Conservation (phyloP, 176 grass and related monocot genomes). For the Alloteropsis semialata region DNA sequence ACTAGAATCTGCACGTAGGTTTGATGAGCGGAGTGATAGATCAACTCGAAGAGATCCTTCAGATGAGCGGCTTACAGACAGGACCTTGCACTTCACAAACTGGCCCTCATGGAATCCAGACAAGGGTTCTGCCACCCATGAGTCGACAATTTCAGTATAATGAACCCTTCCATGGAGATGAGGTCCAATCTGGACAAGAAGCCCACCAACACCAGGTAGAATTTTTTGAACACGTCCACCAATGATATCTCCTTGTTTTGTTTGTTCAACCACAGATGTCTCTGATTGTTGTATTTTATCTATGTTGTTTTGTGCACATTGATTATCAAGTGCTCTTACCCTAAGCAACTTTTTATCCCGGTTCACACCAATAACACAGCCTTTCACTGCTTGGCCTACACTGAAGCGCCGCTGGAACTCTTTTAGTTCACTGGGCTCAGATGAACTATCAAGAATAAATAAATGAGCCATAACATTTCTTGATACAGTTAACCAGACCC, state of each 20-base stretch:
- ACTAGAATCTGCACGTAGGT: slow-evolving; percentile 25
- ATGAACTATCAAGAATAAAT: slow-evolving; percentile 92
- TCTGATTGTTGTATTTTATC: slow-evolving; percentile 30
- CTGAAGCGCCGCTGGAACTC: slow-evolving; percentile 71
- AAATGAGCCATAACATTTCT: slow-evolving; percentile 76
- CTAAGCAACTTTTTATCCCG: slow-evolving; percentile 75
- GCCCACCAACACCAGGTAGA: slow-evolving; percentile 82
- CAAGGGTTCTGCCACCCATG: slow-evolving; percentile 67
- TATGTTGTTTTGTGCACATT: not conserved
- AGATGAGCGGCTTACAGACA: slow-evolving; percentile 57
- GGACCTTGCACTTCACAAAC: slow-evolving; percentile 92
- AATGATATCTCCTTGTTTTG: slow-evolving; percentile 72
- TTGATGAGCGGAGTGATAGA: slow-evolving; percentile 73
- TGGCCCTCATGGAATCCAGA: slow-evolving; percentile 74
- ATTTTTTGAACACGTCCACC: slow-evolving; percentile 84
- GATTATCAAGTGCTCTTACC: slow-evolving; percentile 46
- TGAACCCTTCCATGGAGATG: slow-evolving; percentile 92
- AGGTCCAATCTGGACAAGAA: slow-evolving; percentile 87
- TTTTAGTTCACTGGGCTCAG: slow-evolving; percentile 60
- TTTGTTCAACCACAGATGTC: slow-evolving; percentile 39
- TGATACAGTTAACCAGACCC: slow-evolving; percentile 83
- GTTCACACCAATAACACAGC: slow-evolving; percentile 59
- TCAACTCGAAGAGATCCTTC: slow-evolving; percentile 82
- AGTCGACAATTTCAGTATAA: slow-evolving; percentile 89
- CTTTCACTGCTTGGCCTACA: slow-evolving; percentile 68